These are phyloP conservation scores for Mytilinidion resinicola DNA, from an alignment of 495 filamentous ascomycete species.

Conservation along the genomic window DNA sequence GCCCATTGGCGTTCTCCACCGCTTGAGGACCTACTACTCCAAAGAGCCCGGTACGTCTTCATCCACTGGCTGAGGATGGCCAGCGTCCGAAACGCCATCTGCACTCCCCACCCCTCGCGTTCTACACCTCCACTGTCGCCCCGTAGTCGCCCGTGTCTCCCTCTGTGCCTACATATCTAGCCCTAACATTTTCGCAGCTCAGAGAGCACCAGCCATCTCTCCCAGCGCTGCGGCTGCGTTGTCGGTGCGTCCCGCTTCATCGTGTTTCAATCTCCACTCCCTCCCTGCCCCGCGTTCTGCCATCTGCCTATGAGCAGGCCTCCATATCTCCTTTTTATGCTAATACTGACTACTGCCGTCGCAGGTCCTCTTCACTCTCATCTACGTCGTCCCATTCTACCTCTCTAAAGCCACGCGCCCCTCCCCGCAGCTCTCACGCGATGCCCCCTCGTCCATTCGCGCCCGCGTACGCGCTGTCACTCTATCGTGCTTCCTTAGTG, in stretches of 20 bases:
- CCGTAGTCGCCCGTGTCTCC: constrained; percentile 5
- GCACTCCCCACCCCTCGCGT: constrained; percentile 11
- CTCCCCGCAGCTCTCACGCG: constrained; percentile 72
- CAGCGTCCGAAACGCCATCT: constrained; percentile 15
- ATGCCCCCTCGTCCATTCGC: constrained; percentile 84
- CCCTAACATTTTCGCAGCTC: constrained; percentile 24
- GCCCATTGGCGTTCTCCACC: constrained; percentile 36
- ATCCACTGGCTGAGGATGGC: constrained; percentile 17
- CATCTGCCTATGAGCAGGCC: constrained; percentile 17
- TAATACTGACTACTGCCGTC: constrained; percentile 6
- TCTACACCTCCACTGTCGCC: constrained; percentile 12
- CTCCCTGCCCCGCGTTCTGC: background rate
- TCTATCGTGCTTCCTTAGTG: constrained; percentile 58
- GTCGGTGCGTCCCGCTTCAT: constrained; percentile 42
- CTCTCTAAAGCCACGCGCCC: constrained; percentile 71
- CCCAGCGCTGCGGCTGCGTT: constrained; percentile 43
- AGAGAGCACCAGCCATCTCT: constrained; percentile 45
- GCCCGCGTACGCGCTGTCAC: constrained; percentile 75
- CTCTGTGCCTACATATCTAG: background rate
- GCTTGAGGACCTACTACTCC: constrained; percentile 32
- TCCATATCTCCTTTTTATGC: background rate
- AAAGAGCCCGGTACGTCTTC: constrained; percentile 35
- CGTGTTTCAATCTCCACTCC: constrained; percentile 19
- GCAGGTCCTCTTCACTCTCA: constrained; percentile 66
- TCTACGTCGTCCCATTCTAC: constrained; percentile 92